Percentiles rank a stretch among this genome's conserved stretches.
These are phyloP conservation scores for Oemleria cerasiformis DNA, from an alignment of 306 rosid genomes.

Conservation along the genomic window DNA sequence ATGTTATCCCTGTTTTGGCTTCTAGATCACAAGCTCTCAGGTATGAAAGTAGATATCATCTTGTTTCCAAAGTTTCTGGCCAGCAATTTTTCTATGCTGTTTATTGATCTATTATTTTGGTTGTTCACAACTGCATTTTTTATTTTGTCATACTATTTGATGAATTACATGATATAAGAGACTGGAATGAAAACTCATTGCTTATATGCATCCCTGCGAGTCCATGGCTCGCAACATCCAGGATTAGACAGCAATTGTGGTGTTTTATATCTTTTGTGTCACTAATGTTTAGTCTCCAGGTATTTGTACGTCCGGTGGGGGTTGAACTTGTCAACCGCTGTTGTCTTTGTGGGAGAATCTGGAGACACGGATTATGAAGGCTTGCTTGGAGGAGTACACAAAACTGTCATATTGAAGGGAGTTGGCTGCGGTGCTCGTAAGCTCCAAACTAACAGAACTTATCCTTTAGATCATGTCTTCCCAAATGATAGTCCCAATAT, in stretches of 20 bases:
- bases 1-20: conserved; percentile 51
- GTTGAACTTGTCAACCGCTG: conserved; percentile 40
- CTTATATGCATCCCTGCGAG: neutral
- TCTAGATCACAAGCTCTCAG: conserved; percentile 59
- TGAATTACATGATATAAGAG: neutral
- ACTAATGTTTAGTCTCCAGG: conserved; percentile 27
- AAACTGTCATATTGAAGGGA: conserved; percentile 41
- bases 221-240: no score
- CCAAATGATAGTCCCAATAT: conserved; percentile 38
- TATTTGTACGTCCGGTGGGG: conserved; percentile 58
- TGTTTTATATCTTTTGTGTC: neutral
- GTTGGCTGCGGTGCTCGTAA: conserved; percentile 25
- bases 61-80: neutral
- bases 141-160: neutral
- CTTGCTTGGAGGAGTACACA: conserved; percentile 48
- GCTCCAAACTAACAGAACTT: conserved; percentile 44
- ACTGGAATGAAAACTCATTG: neutral
- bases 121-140: conserved; percentile 2
- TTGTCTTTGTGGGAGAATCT: conserved; percentile 51
- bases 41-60: conserved; percentile 11
- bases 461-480: conserved; percentile 37
- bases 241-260: neutral
- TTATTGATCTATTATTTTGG: neutral
- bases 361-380: conserved; percentile 65
- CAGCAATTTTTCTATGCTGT: conserved; percentile 1